Percentiles rank a stretch among this genome's conserved stretches.
phyloP scores from a whole-genome alignment of 495 filamentous ascomycete species.

The Podospora pseudoanserina region DNA sequence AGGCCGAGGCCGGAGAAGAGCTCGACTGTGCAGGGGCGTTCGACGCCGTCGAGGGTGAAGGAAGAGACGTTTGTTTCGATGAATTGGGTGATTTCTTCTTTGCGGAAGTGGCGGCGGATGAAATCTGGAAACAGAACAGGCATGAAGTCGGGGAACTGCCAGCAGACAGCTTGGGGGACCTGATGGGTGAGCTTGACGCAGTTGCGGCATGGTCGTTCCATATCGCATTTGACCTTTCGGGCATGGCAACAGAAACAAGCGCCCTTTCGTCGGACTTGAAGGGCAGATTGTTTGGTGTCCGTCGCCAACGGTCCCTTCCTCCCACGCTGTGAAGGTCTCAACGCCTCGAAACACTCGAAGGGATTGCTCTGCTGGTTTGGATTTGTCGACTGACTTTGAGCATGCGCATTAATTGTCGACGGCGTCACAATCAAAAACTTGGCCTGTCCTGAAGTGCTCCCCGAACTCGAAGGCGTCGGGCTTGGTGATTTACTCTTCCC shows the following conservation, averaged over 20 bases:
- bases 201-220: slow-evolving; percentile 45
- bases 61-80: slow-evolving; percentile 39
- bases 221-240: slow-evolving; percentile 46
- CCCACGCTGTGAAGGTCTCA: slow-evolving; percentile 43
- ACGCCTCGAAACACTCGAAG: slow-evolving; percentile 47
- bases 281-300: slow-evolving; percentile 46
- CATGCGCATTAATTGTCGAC: slow-evolving; percentile 40
- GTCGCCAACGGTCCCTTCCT: slow-evolving; percentile 46
- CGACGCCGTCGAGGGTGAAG: slow-evolving; percentile 36
- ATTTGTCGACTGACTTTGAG: slow-evolving; percentile 9
- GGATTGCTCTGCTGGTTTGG: slow-evolving; percentile 37
- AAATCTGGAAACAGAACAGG: slow-evolving; percentile 47
- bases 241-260: slow-evolving; percentile 51
- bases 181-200: slow-evolving; percentile 42
- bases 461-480: slow-evolving; percentile 15
- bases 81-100: slow-evolving; percentile 42
- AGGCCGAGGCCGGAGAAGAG: slow-evolving; percentile 43
- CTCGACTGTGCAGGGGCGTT: slow-evolving; percentile 38
- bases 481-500: slow-evolving; percentile 7
- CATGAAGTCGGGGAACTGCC: slow-evolving; percentile 47
- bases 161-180: slow-evolving; percentile 45
- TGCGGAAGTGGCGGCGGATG: slow-evolving; percentile 44
- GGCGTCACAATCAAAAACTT: slow-evolving; percentile 50
- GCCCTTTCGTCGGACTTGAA: slow-evolving; percentile 44
- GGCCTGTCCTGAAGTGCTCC: slow-evolving; percentile 18